phyloP scores from a whole-genome alignment of 2,329 filamentous ascomycete genomes.

The Alternaria hordeiaustralica region DNA sequence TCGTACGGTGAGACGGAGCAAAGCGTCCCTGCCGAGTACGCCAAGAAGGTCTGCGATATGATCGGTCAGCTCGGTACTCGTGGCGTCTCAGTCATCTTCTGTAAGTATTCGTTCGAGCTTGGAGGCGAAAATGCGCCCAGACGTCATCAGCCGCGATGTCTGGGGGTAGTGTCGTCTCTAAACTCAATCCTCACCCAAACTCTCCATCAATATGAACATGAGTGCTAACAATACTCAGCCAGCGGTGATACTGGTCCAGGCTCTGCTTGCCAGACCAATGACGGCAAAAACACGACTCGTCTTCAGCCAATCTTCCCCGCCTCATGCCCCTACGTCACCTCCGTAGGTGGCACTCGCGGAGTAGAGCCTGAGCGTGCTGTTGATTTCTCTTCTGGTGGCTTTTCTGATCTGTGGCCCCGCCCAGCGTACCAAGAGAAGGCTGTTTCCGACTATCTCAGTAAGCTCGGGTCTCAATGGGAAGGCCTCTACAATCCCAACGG shows the following conservation, averaged over 20 bases:
- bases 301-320: conserved; percentile 57
- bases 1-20: conserved; percentile 53
- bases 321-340: conserved; percentile 56
- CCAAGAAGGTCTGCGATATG: conserved; percentile 48
- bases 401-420: conserved; percentile 53
- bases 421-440: conserved; percentile 53
- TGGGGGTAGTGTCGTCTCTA: background rate
- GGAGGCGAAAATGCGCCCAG: background rate
- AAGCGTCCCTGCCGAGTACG: conserved; percentile 46
- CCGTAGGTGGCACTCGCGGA: conserved; percentile 52
- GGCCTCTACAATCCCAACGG: conserved; percentile 54
- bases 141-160: background rate
- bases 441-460: conserved; percentile 48
- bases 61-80: conserved; percentile 50
- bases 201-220: background rate
- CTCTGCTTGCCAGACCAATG: conserved; percentile 54
- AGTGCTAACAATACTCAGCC: conserved; percentile 8
- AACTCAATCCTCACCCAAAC: background rate
- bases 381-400: conserved; percentile 53
- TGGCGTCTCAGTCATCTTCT: conserved; percentile 50
- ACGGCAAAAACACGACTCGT: conserved; percentile 52
- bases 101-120: background rate
- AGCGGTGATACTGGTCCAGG: conserved; percentile 51
- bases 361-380: conserved; percentile 51
- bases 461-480: conserved; percentile 48